Conservation (phyloP, 2,329 filamentous ascomycete species). For the Colletotrichum sp. region DNA sequence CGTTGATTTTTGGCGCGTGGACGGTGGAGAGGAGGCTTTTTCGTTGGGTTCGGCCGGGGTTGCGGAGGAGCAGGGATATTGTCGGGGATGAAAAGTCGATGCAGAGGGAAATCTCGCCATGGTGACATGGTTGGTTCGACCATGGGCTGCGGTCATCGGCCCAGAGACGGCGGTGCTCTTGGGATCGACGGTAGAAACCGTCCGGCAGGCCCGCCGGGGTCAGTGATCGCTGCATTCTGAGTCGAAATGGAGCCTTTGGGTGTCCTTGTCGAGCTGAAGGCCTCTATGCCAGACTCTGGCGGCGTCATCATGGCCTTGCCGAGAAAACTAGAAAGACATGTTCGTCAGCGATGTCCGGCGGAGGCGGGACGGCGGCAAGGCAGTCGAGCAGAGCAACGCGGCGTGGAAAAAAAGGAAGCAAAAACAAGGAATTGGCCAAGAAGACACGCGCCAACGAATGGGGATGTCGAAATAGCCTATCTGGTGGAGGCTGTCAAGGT, state of each 20-base stretch:
- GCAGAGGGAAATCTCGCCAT: neutral
- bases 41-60: neutral
- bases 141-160: neutral
- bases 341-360: neutral
- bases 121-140: neutral
- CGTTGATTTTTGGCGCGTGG: neutral
- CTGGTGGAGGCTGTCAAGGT: neutral
- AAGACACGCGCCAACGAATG: neutral
- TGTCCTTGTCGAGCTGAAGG: neutral
- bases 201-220: neutral
- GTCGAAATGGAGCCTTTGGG: neutral
- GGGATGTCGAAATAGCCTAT: slow-evolving; percentile 3
- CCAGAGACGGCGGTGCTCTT: neutral
- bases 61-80: neutral
- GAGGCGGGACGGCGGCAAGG: neutral
- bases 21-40: neutral
- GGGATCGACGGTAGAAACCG: neutral
- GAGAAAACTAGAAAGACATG: neutral
- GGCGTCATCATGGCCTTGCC: neutral
- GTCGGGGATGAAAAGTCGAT: neutral
- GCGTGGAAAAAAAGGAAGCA: neutral
- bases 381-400: neutral
- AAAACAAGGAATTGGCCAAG: neutral
- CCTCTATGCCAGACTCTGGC: neutral
- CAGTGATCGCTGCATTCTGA: neutral